Evolutionary conservation across 371 early-diverging fungal genomes (phyloP).

Genomic region (Mucor piriformis): DNA sequence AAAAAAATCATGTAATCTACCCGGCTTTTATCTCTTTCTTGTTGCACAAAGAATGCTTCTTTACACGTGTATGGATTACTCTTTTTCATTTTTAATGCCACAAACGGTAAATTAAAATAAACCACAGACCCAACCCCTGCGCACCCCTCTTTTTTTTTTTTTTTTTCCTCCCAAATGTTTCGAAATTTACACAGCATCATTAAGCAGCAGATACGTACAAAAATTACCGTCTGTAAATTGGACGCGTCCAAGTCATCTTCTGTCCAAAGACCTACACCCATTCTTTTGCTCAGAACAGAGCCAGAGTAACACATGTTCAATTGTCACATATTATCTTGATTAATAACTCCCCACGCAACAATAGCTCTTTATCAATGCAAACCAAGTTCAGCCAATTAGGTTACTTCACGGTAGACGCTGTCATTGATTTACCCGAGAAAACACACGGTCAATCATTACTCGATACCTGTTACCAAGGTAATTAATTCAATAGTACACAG

Average conservation of each 20-base stretch:
- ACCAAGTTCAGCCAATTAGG: constrained; percentile 31
- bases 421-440: constrained; percentile 7
- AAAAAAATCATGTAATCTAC: neutral
- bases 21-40: neutral
- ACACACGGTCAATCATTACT: constrained; percentile 7
- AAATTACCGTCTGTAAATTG: constrained; percentile 2
- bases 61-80: constrained; percentile 5
- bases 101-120: constrained; percentile 1
- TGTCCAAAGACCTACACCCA: constrained; percentile 25
- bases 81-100: neutral
- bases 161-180: no score
- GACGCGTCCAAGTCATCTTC: constrained; percentile 7
- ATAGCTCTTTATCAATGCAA: constrained; percentile 30
- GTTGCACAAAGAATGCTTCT: constrained; percentile 1
- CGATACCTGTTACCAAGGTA: constrained; percentile 33
- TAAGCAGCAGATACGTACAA: constrained; percentile 1
- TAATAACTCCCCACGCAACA: neutral
- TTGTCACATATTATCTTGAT: neutral
- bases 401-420: constrained; percentile 17
- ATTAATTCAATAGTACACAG: no score
- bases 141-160: neutral
- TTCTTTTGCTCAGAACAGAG: constrained; percentile 16
- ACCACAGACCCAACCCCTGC: neutral
- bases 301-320: constrained; percentile 3
- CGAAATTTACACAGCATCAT: neutral